Base-by-base conservation (phyloP, 495 filamentous ascomycete genomes). In the Penicillium desertorum region DNA sequence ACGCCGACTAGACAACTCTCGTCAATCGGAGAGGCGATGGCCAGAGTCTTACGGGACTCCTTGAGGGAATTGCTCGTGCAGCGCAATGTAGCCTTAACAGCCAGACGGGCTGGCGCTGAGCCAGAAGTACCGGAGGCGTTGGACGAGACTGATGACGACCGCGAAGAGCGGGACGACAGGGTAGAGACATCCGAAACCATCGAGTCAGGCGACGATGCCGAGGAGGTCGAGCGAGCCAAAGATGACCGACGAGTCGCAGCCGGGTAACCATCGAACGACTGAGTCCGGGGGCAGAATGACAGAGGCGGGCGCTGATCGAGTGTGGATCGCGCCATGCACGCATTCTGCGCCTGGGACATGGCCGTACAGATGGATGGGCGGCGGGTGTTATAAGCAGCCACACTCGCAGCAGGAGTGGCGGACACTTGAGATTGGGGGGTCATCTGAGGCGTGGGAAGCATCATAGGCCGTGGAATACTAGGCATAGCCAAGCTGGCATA, bases 341-440 rank as follows among this genome's bases (percentile, higher is more conserved):
- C 68, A 63, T 77, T 86, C 55, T 90, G 85, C 25, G 81, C 86
- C 64, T 91, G 88, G 3, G 85, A 83, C 87, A 96, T 90, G 34
- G 89, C 91, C 51, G 84, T 78, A 62, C 85, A 78, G 83, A 96
- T 92, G 17, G 90, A 89, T 5, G 84, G 80, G 56, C 74, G 84
- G 64, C 77, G 77, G 70, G 71, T 78, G 69, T 66, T 76, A 36
- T 74, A 75, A 53, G 73, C 70, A 54, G 73, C 77, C 73, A 81
- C 79, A 88, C 89, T 88, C 89, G 80, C 92, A 76, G 92, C 92
- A 89, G 93, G 93, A 88, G 92, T 95, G 76, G 78, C 83, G 65
- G 85, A 85, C 71, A 83, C 81, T 60, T 81, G 81, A 34, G 81
- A 79, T 65, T 90, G 87, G n/a, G 91, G 91, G 17, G 90, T 92